Evolutionary conservation across 352 stramenopile genomes (phyloP).

Genomic region (Globisporangium mamillatum): DNA sequence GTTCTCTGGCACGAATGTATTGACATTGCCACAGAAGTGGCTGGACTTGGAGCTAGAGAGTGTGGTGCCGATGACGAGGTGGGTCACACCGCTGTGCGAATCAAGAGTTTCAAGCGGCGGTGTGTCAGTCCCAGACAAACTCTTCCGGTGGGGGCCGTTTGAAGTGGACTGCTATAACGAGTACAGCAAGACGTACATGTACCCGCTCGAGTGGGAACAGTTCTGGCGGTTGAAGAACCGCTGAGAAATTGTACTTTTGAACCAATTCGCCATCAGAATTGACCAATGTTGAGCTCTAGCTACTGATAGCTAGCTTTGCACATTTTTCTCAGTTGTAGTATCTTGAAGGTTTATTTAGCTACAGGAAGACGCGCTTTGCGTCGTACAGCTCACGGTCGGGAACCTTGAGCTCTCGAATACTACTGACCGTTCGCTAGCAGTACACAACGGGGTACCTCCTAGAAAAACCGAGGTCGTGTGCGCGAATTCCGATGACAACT

Average conservation of each 20-base stretch:
- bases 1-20: slow-evolving; percentile 3
- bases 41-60: not conserved
- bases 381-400: not conserved
- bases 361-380: not conserved
- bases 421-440: not conserved
- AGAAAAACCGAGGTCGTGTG: not conserved
- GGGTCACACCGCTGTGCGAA: too few species aligned
- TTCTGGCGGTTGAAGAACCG: too few species aligned
- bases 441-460: not conserved
- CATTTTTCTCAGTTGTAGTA: not conserved
- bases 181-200: too few species aligned
- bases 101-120: too few species aligned
- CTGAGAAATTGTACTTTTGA: too few species aligned
- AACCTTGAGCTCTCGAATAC: not conserved
- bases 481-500: not conserved
- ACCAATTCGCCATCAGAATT: too few species aligned
- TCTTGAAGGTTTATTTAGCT: not conserved
- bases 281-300: not conserved
- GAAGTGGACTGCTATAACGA: too few species aligned
- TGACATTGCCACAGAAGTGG: not conserved
- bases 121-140: too few species aligned
- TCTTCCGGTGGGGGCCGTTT: too few species aligned
- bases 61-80: too few species aligned
- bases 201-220: too few species aligned
- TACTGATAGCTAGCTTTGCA: not conserved